Evolutionary conservation across 768 basidiomycete genomes (phyloP).

Genomic region (Rickenella mellea): DNA sequence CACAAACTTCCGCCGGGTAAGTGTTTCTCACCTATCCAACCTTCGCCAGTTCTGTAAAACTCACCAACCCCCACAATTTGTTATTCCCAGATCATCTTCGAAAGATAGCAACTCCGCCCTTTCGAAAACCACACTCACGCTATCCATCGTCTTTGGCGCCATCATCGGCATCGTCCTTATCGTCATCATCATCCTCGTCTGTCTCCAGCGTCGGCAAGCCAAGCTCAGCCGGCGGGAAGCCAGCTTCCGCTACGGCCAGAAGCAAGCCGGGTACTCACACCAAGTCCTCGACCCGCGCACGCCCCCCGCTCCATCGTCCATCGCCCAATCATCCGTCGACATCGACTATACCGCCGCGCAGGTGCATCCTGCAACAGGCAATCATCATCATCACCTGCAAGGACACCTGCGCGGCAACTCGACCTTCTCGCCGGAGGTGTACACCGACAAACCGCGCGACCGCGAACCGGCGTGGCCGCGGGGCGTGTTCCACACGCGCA

Average conservation of each 20-base stretch:
- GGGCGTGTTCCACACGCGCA: not conserved
- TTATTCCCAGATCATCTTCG: not conserved
- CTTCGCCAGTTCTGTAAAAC: not conserved
- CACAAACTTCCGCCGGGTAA: slow-evolving; percentile 1
- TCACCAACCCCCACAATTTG: not conserved
- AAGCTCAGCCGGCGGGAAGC: not conserved
- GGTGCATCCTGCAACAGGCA: not conserved
- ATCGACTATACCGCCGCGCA: not conserved
- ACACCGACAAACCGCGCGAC: not conserved
- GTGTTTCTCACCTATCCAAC: not conserved
- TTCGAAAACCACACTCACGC: not conserved
- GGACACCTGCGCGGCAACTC: not conserved
- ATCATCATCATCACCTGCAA: not conserved
- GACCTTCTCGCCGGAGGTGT: not conserved
- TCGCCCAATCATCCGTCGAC: no score
- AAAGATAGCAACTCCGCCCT: not conserved
- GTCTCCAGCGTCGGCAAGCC: slow-evolving; percentile 1
- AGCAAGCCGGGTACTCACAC: not conserved
- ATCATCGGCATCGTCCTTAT: slow-evolving; percentile 10
- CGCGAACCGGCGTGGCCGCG: not conserved
- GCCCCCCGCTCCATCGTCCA: no score
- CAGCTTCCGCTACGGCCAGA: not conserved
- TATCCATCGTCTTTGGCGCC: slow-evolving; percentile 6
- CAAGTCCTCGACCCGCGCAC: no score
- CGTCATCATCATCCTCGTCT: slow-evolving; percentile 5